Conservation (phyloP, 768 basidiomycete genomes). For the Gautieria morchelliformis region DNA sequence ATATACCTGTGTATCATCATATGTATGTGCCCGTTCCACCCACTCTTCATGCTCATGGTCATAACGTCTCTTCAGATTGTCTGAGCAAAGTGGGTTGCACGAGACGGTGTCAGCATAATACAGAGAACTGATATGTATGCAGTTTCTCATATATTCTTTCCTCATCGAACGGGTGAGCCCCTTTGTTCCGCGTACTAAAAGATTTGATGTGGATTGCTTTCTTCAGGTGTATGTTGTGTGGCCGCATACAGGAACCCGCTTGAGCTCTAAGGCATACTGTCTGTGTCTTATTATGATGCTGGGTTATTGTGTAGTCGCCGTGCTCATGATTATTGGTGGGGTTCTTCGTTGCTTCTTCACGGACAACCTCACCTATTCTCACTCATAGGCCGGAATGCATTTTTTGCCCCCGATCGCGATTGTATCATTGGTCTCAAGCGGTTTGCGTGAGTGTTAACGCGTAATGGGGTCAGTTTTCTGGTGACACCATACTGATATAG, state of each 20-base stretch:
- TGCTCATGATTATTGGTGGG: slow-evolving; percentile 5
- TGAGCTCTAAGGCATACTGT: slow-evolving; percentile 8
- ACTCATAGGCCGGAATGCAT: neutral
- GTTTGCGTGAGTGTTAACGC: slow-evolving; percentile 19
- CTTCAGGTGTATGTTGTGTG: slow-evolving; percentile 8
- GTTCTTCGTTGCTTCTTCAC: neutral
- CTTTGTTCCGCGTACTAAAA: neutral
- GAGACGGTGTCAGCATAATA: neutral
- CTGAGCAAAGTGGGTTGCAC: slow-evolving; percentile 1
- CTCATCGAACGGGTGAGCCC: slow-evolving; percentile 3
- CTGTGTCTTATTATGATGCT: slow-evolving; percentile 2
- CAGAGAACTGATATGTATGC: neutral
- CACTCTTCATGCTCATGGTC: neutral
- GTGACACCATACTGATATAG: neutral
- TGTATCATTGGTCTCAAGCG: slow-evolving; percentile 41
- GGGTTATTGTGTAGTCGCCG: neutral
- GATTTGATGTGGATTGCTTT: neutral
- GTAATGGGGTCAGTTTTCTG: neutral
- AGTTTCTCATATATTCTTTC: slow-evolving; percentile 8
- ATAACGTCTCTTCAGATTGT: slow-evolving; percentile 4
- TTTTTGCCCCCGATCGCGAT: slow-evolving; percentile 24
- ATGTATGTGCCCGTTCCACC: neutral
- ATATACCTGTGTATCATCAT: slow-evolving; percentile 8
- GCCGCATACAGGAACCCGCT: slow-evolving; percentile 5
- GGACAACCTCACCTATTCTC: neutral